phyloP scores from a whole-genome alignment of 495 filamentous ascomycete genomes.

The Penicillium macrosclerotiorum region DNA sequence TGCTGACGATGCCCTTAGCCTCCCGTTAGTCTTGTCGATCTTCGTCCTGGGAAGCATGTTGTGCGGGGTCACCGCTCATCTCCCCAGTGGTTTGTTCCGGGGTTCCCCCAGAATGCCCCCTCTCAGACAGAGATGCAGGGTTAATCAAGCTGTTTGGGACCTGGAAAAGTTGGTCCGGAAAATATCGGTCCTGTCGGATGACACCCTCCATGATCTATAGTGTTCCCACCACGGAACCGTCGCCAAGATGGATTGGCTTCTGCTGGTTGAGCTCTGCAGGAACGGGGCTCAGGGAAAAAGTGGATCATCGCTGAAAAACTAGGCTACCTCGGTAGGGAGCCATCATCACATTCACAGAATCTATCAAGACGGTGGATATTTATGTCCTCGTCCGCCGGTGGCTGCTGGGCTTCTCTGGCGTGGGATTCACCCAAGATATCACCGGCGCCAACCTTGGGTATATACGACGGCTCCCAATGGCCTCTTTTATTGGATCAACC shows the following conservation, averaged over 20 bases:
- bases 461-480: not conserved
- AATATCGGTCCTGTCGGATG: not conserved
- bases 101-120: not conserved
- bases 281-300: constrained; percentile 1
- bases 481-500: not conserved
- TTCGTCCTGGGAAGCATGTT: not conserved
- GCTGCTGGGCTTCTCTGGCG: not conserved
- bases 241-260: not conserved
- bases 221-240: not conserved
- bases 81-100: constrained; percentile 1
- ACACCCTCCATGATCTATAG: not conserved
- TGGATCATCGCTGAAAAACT: constrained; percentile 12
- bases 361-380: constrained; percentile 10
- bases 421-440: constrained; percentile 3
- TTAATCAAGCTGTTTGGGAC: not conserved
- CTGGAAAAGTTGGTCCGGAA: not conserved
- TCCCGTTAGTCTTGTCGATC: not conserved
- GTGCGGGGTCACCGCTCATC: constrained; percentile 13
- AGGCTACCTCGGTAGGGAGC: constrained; percentile 8
- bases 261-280: not conserved
- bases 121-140: not conserved
- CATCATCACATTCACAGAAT: constrained; percentile 13
- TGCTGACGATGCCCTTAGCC: not conserved
- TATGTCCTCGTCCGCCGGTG: constrained; percentile 10
- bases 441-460: not conserved